A percentile compares a stretch with the other conserved stretches of the same genome.
Evolutionary conservation across 768 basidiomycete genomes (phyloP).

Genomic region (Russula sp.): DNA sequence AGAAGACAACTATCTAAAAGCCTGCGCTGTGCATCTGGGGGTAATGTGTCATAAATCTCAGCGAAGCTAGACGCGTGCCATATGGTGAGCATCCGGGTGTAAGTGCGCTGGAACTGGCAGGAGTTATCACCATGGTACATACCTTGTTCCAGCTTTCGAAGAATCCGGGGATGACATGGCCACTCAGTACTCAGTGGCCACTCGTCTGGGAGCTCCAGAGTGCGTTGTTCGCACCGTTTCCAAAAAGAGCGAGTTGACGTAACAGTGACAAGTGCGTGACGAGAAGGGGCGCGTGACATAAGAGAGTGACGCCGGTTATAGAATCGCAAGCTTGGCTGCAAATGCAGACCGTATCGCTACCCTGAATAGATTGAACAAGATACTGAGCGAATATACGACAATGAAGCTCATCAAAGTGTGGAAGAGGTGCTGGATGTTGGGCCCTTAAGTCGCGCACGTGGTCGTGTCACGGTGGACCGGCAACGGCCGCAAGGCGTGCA

Average conservation of each 20-base stretch:
- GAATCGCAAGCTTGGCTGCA: background rate
- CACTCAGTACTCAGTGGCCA: too few relatives aligned
- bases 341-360: background rate
- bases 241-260: background rate
- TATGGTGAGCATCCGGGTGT: background rate
- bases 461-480: constrained; percentile 14
- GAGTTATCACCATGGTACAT: background rate
- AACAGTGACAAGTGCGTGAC: background rate
- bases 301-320: background rate
- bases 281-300: background rate
- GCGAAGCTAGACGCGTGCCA: background rate
- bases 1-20: constrained; percentile 45
- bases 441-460: constrained; percentile 1
- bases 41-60: constrained; percentile 41
- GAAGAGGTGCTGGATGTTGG: background rate
- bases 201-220: background rate
- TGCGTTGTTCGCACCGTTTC: too few relatives aligned
- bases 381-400: too few relatives aligned
- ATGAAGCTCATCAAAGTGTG: too few relatives aligned
- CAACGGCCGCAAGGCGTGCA: constrained; percentile 20
- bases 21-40: constrained; percentile 42
- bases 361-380: background rate
- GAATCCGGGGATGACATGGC: background rate
- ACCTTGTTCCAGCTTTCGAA: background rate
- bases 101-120: too few relatives aligned